These are phyloP conservation scores for Hydnum rufescens DNA, from an alignment of 768 basidiomycete genomes.

Conservation along the genomic window DNA sequence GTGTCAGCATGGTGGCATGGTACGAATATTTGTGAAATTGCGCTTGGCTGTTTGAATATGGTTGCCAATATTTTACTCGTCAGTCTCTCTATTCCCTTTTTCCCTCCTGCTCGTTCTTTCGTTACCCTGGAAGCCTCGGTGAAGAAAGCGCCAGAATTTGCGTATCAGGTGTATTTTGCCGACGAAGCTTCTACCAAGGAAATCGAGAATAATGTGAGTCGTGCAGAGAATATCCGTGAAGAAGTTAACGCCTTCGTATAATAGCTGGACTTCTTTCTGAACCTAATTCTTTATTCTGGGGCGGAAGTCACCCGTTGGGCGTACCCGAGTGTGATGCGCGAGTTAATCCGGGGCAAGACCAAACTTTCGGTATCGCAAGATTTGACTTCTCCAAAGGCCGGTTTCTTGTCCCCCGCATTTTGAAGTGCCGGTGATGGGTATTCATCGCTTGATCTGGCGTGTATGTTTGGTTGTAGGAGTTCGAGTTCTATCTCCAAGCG, in stretches of 20 bases:
- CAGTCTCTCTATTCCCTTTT: slow-evolving; percentile 44
- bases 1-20: slow-evolving; percentile 39
- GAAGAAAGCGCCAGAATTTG: slow-evolving; percentile 32
- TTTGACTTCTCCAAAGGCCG: not conserved
- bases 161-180: slow-evolving; percentile 52
- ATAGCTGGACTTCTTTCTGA: slow-evolving; percentile 1
- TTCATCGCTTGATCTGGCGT: no score
- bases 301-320: not conserved
- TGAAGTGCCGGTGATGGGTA: not conserved
- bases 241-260: no score
- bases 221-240: not conserved
- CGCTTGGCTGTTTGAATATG: not conserved
- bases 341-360: slow-evolving; percentile 3
- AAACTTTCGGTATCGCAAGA: not conserved
- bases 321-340: not conserved
- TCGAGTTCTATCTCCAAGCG: slow-evolving; percentile 29
- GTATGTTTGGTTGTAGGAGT: slow-evolving; percentile 25
- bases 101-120: slow-evolving; percentile 33
- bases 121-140: slow-evolving; percentile 33
- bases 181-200: slow-evolving; percentile 29
- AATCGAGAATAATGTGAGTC: slow-evolving; percentile 36
- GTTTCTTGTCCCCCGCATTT: not conserved
- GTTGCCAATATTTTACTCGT: not conserved
- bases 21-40: slow-evolving; percentile 14
- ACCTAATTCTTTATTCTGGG: slow-evolving; percentile 5